phyloP scores from a whole-genome alignment of 2,329 filamentous ascomycete genomes.

The Aspergillus neotritici region DNA sequence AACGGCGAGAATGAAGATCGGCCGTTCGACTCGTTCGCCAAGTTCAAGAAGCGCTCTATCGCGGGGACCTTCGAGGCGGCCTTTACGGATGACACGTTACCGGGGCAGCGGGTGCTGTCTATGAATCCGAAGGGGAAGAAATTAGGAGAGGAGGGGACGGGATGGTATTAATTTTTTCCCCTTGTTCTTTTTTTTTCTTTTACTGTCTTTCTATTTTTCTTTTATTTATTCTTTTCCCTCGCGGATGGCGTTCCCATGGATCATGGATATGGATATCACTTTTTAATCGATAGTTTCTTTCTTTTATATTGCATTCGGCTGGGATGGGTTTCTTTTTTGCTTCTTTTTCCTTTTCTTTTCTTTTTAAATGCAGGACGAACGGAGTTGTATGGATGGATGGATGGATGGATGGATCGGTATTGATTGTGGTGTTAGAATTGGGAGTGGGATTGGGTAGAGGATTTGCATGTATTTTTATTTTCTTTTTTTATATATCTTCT shows the following conservation, averaged over 20 bases:
- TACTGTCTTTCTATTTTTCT: neutral
- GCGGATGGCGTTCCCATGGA: too few relatives aligned
- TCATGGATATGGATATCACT: too few relatives aligned
- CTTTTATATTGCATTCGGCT: too few relatives aligned
- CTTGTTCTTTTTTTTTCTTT: neutral
- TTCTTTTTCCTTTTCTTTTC: too few relatives aligned
- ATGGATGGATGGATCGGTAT: too few relatives aligned
- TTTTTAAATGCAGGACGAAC: too few relatives aligned
- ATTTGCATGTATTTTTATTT: neutral
- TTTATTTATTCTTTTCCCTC: neutral
- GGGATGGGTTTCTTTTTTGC: too few relatives aligned
- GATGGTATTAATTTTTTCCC: constrained; percentile 49
- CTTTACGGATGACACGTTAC: constrained; percentile 49
- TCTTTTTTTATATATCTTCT: constrained; percentile 1
- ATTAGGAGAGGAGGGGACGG: constrained; percentile 50
- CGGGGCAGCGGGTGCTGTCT: constrained; percentile 53
- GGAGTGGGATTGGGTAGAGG: too few relatives aligned
- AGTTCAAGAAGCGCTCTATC: constrained; percentile 51
- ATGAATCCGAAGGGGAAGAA: constrained; percentile 54
- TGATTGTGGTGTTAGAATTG: too few relatives aligned
- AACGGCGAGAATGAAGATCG: constrained; percentile 38
- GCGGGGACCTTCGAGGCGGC: constrained; percentile 56
- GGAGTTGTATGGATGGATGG: too few relatives aligned
- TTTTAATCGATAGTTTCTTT: too few relatives aligned
- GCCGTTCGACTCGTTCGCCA: constrained; percentile 50